Percentiles rank a stretch among this genome's conserved stretches.
Evolutionary conservation across 2,329 filamentous ascomycete species (phyloP).

Genomic region (Talaromyces sp.): DNA sequence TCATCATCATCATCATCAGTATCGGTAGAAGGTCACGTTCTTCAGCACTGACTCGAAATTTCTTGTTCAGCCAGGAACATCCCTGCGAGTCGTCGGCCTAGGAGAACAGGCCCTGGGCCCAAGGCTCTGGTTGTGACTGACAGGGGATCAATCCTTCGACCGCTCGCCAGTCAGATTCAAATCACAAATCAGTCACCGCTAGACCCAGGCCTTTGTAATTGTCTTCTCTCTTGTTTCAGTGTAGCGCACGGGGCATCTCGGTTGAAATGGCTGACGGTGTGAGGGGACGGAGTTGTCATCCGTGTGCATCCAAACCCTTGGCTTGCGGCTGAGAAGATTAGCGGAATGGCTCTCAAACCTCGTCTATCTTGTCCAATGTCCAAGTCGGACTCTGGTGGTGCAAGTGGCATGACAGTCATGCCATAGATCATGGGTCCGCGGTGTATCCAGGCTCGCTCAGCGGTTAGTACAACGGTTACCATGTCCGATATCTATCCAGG

Average conservation of each 20-base stretch:
- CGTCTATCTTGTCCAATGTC: background rate
- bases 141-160: background rate
- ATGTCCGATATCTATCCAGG: background rate
- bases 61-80: background rate
- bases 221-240: background rate
- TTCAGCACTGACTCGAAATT: background rate
- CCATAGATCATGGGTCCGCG: background rate
- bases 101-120: background rate
- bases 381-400: background rate
- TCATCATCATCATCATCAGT: background rate
- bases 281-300: background rate
- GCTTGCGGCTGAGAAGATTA: constrained; percentile 11
- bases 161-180: background rate
- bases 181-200: background rate
- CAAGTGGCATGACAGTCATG: background rate
- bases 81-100: background rate
- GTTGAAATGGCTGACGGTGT: background rate
- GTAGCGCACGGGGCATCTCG: constrained; percentile 11
- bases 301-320: background rate
- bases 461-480: background rate
- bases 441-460: background rate
- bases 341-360: background rate
- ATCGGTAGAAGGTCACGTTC: background rate
- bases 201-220: background rate
- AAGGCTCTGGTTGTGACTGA: background rate